Evolutionary conservation across 1,139 yeast species (phyloP).

Genomic region (Eremothecium coryli): DNA sequence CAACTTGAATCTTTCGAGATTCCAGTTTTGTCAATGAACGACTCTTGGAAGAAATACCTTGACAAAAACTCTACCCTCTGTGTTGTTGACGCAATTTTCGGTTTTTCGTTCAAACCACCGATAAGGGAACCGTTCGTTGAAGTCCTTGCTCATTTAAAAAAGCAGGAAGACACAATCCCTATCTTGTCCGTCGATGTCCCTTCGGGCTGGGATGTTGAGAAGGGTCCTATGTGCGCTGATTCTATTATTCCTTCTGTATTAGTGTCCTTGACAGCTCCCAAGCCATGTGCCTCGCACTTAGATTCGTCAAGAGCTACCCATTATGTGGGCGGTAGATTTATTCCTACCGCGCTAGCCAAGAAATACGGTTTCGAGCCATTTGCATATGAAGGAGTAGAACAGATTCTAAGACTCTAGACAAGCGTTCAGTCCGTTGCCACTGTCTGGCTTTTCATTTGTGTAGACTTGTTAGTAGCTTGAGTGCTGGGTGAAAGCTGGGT

Average conservation of each 20-base stretch:
- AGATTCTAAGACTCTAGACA: conserved; percentile 31
- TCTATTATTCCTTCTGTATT: conserved; percentile 50
- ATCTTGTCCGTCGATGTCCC: conserved; percentile 85
- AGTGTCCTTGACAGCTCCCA: conserved; percentile 87
- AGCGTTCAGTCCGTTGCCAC: too few relatives aligned
- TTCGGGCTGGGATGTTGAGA: conserved; percentile 90
- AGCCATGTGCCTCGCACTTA: conserved; percentile 63
- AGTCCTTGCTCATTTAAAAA: conserved; percentile 43
- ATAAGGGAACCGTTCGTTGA: conserved; percentile 68
- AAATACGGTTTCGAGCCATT: conserved; percentile 64
- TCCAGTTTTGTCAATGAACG: conserved; percentile 21
- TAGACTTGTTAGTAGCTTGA: too few relatives aligned
- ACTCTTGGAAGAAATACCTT: conserved; percentile 22
- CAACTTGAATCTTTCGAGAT: conserved; percentile 30
- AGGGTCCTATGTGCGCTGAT: conserved; percentile 54
- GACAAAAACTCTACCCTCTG: conserved; percentile 24
- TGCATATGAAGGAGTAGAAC: conserved; percentile 44
- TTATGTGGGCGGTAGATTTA: conserved; percentile 85
- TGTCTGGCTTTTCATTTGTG: too few relatives aligned
- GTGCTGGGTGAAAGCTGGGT: too few relatives aligned
- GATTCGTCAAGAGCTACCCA: conserved; percentile 36
- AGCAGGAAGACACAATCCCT: conserved; percentile 37
- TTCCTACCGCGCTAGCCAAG: conserved; percentile 53
- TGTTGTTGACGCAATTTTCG: conserved; percentile 78
- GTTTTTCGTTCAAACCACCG: conserved; percentile 89